Percentiles rank a stretch among this genome's conserved stretches.
Conservation (phyloP, 495 filamentous ascomycete genomes). For the Viridothelium virens region DNA sequence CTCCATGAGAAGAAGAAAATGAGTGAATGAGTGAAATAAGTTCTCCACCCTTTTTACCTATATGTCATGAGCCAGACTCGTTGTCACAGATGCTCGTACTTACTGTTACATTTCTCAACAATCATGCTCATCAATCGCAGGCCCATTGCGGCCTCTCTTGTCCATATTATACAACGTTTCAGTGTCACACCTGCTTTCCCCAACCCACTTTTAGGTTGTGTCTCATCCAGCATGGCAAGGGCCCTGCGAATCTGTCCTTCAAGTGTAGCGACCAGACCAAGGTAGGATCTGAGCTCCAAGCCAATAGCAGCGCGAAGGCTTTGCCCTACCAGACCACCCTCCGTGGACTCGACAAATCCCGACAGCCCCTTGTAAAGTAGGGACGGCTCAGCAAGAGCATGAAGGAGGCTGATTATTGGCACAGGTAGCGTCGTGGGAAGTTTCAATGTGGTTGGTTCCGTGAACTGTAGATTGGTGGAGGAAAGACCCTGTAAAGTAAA, state of each 20-base stretch:
- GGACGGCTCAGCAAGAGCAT: slow-evolving; percentile 87
- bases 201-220: slow-evolving; percentile 54
- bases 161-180: slow-evolving; percentile 96
- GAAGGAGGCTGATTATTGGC: slow-evolving; percentile 78
- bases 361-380: slow-evolving; percentile 75
- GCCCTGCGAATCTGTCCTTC: slow-evolving; percentile 90
- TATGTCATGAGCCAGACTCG: slow-evolving; percentile 12
- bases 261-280: slow-evolving; percentile 84
- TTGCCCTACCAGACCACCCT: slow-evolving; percentile 75
- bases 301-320: slow-evolving; percentile 86
- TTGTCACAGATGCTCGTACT: slow-evolving; percentile 21
- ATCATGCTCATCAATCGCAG: slow-evolving; percentile 89
- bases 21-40: slow-evolving; percentile 89
- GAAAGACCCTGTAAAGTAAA: slow-evolving; percentile 93
- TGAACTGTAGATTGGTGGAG: slow-evolving; percentile 72
- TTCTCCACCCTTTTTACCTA: slow-evolving; percentile 79
- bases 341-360: slow-evolving; percentile 65
- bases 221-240: slow-evolving; percentile 57
- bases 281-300: slow-evolving; percentile 77
- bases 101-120: slow-evolving; percentile 78
- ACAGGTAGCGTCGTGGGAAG: slow-evolving; percentile 71
- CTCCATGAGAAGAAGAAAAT: slow-evolving; percentile 88
- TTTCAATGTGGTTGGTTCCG: slow-evolving; percentile 54
- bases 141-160: slow-evolving; percentile 92
- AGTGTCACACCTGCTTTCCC: slow-evolving; percentile 90